phyloP scores from a whole-genome alignment of 352 stramenopile genomes.

The Lagenidium giganteum region DNA sequence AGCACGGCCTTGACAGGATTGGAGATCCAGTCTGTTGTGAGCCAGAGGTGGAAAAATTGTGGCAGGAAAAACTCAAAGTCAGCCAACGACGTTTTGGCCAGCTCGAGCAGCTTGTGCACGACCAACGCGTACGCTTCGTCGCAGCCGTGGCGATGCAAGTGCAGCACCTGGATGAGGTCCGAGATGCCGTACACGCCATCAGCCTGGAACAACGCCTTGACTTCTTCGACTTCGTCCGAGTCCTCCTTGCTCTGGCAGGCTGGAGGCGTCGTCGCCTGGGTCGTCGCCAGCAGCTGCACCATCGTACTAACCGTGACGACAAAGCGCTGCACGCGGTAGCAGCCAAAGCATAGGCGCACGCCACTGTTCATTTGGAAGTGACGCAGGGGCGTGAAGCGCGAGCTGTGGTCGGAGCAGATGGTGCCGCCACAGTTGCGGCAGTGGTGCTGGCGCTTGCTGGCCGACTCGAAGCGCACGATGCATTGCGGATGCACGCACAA shows the following conservation, averaged over 20 bases:
- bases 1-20: constrained; percentile 76
- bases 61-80: constrained; percentile 86
- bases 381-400: constrained; percentile 52
- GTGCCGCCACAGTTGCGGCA: constrained; percentile 78
- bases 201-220: constrained; percentile 50
- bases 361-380: constrained; percentile 60
- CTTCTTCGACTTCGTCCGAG: constrained; percentile 70
- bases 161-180: constrained; percentile 77
- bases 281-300: constrained; percentile 49
- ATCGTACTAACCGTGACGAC: constrained; percentile 63
- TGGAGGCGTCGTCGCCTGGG: constrained; percentile 32
- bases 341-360: constrained; percentile 64
- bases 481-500: constrained; percentile 61
- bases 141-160: constrained; percentile 70
- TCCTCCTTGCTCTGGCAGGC: too few species aligned
- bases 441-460: constrained; percentile 72
- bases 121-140: constrained; percentile 69
- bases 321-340: constrained; percentile 73
- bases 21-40: constrained; percentile 67
- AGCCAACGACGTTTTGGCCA: constrained; percentile 48
- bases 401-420: constrained; percentile 79
- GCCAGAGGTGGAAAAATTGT: constrained; percentile 81
- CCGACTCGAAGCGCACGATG: constrained; percentile 61
- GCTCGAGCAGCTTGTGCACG: constrained; percentile 67
- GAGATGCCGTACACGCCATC: constrained; percentile 63